Conservation (phyloP, 2,329 filamentous ascomycete species). For the Colletotrichum sansevieriae region DNA sequence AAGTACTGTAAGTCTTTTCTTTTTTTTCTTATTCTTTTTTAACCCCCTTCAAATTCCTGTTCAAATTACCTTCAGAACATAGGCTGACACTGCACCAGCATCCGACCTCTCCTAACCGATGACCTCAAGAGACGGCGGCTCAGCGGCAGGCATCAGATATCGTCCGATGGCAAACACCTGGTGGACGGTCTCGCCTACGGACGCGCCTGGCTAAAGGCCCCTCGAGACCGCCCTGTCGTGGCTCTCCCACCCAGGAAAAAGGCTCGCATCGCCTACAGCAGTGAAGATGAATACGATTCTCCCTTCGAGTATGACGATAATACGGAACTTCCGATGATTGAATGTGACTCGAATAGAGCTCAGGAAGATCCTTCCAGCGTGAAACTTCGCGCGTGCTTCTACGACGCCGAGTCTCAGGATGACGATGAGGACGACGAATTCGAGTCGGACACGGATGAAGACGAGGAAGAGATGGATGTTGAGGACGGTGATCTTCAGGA, state of each 20-base stretch:
- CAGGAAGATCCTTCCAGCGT: slow-evolving; percentile 44
- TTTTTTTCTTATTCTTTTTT: no score
- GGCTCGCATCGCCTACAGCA: slow-evolving; percentile 62
- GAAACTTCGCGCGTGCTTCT: slow-evolving; percentile 48
- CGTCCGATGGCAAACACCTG: slow-evolving; percentile 81
- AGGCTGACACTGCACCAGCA: slow-evolving; percentile 61
- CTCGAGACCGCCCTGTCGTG: slow-evolving; percentile 73
- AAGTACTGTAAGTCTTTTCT: slow-evolving; percentile 74
- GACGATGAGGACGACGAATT: slow-evolving; percentile 44
- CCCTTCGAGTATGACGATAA: slow-evolving; percentile 49
- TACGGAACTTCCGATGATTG: slow-evolving; percentile 43
- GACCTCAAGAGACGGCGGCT: slow-evolving; percentile 81
- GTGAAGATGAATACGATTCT: slow-evolving; percentile 56
- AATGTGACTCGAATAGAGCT: slow-evolving; percentile 40
- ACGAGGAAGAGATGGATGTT: slow-evolving; percentile 43
- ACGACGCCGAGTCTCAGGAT: slow-evolving; percentile 48
- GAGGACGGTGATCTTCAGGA: slow-evolving; percentile 46
- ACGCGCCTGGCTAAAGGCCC: slow-evolving; percentile 73
- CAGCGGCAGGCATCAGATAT: slow-evolving; percentile 85
- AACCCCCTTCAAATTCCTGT: no score
- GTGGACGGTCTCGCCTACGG: slow-evolving; percentile 91
- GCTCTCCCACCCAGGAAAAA: slow-evolving; percentile 81
- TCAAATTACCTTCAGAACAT: not conserved
- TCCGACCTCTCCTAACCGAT: slow-evolving; percentile 80
- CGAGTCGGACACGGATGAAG: slow-evolving; percentile 33